phyloP scores from a whole-genome alignment of 768 basidiomycete genomes.

The Scleroderma bovista region DNA sequence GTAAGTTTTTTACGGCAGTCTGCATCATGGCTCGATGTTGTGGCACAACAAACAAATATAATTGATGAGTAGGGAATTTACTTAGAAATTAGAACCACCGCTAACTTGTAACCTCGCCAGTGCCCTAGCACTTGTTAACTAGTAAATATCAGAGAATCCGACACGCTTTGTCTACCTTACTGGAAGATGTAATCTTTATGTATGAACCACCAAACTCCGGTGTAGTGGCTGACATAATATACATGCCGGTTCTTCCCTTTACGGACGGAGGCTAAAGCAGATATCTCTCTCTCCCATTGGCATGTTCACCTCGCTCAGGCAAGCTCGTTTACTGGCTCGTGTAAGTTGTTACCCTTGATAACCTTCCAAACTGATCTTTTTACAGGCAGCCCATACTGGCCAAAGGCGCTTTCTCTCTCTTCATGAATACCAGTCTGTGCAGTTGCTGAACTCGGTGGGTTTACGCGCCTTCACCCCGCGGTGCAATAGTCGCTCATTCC shows the following conservation, averaged over 20 bases:
- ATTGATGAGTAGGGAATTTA: no score
- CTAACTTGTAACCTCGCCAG: no score
- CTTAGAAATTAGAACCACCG: no score
- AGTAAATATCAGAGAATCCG: no score
- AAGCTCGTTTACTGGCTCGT: conserved; percentile 58
- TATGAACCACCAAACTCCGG: conserved; percentile 1
- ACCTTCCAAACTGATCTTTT: conserved; percentile 1
- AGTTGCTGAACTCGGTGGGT: conserved; percentile 85
- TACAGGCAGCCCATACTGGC: conserved; percentile 62
- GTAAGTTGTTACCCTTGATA: conserved; percentile 31
- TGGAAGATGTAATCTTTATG: no score
- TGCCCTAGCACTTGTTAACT: no score
- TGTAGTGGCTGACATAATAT: conserved; percentile 37
- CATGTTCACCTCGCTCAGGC: conserved; percentile 68
- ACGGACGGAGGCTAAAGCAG: conserved; percentile 8
- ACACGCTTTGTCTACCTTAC: no score
- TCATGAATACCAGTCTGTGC: conserved; percentile 97
- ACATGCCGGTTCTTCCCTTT: conserved; percentile 8
- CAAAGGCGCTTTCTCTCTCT: conserved; percentile 93
- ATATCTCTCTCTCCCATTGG: conserved; percentile 13
- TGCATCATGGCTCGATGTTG: no score
- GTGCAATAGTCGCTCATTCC: background rate
- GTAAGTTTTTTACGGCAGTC: no score
- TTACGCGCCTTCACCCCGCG: background rate
- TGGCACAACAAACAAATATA: no score